phyloP scores from a whole-genome alignment of 768 basidiomycete genomes.

The Kwoniella bestiolae region DNA sequence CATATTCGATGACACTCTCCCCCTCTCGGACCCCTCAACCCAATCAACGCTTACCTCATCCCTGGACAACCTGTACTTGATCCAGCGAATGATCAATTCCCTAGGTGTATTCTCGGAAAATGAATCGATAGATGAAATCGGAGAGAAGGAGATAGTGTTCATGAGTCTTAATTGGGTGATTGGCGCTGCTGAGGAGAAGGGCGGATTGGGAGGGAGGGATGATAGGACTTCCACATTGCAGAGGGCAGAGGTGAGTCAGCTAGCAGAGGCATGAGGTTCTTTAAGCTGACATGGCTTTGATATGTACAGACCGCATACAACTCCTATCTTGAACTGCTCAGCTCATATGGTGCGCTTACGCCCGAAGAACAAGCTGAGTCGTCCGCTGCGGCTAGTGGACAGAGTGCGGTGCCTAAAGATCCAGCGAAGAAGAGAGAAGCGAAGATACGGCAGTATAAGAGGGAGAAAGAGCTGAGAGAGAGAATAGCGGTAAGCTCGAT shows the following conservation, averaged over 20 bases:
- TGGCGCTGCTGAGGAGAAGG: conserved; percentile 49
- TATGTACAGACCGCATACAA: conserved; percentile 38
- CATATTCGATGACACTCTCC: conserved; percentile 49
- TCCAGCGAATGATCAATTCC: conserved; percentile 48
- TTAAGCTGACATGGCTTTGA: not conserved
- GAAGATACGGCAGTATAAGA: conserved; percentile 88
- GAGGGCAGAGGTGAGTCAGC: conserved; percentile 48
- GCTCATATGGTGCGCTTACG: conserved; percentile 47
- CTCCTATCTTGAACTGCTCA: conserved; percentile 45
- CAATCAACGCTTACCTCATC: conserved; percentile 37
- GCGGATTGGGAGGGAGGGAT: conserved; percentile 42
- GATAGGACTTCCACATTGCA: conserved; percentile 43
- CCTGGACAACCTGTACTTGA: conserved; percentile 47
- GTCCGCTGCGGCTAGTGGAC: conserved; percentile 26
- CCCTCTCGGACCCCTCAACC: conserved; percentile 35
- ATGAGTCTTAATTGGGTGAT: conserved; percentile 54
- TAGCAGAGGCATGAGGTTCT: not conserved
- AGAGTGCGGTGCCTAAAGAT: conserved; percentile 59
- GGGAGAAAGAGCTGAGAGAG: conserved; percentile 76
- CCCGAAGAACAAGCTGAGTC: conserved; percentile 44
- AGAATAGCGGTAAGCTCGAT: conserved; percentile 67
- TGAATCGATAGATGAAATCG: conserved; percentile 54
- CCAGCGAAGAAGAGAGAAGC: conserved; percentile 74
- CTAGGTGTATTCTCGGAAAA: conserved; percentile 58
- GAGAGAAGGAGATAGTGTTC: conserved; percentile 53